These are phyloP conservation scores for Tritrichomonas foetus DNA, from an alignment of 208 protist genomes.

Conservation along the genomic window DNA sequence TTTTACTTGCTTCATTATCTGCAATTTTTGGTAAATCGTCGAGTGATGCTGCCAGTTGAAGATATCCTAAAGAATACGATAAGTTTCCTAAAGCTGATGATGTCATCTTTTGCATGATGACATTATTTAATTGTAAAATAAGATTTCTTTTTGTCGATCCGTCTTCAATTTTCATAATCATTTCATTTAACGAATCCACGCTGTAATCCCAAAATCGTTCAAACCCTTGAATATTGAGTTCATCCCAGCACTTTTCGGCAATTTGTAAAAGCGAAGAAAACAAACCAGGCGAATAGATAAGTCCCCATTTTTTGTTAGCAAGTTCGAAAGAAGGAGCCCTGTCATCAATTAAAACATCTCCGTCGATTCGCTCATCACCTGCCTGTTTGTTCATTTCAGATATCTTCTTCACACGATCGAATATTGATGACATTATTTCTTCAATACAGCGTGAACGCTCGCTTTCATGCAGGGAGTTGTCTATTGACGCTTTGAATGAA, in stretches of 20 bases:
- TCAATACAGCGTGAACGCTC: background rate
- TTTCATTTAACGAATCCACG: background rate
- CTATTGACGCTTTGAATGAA: background rate
- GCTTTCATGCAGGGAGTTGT: background rate
- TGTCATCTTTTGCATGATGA: background rate
- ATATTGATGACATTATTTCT: background rate
- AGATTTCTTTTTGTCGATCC: background rate
- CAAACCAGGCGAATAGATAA: background rate
- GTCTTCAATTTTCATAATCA: constrained; percentile 19
- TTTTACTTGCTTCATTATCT: background rate
- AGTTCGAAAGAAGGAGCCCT: background rate
- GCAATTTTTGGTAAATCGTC: background rate
- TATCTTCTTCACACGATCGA: background rate
- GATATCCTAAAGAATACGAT: constrained; percentile 32
- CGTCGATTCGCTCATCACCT: background rate
- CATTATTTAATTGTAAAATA: background rate
- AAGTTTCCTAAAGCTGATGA: background rate
- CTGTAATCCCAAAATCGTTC: background rate
- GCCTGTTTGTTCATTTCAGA: too few relatives aligned
- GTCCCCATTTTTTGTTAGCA: background rate
- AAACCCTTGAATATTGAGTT: background rate
- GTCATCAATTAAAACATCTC: background rate
- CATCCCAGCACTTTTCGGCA: background rate
- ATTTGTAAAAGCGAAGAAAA: background rate
- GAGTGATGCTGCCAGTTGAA: background rate